Evolutionary conservation across 805 yeast species (phyloP), one percentile per base, ranked within the genome.

Genomic region (Candida sphagnicola): DNA sequence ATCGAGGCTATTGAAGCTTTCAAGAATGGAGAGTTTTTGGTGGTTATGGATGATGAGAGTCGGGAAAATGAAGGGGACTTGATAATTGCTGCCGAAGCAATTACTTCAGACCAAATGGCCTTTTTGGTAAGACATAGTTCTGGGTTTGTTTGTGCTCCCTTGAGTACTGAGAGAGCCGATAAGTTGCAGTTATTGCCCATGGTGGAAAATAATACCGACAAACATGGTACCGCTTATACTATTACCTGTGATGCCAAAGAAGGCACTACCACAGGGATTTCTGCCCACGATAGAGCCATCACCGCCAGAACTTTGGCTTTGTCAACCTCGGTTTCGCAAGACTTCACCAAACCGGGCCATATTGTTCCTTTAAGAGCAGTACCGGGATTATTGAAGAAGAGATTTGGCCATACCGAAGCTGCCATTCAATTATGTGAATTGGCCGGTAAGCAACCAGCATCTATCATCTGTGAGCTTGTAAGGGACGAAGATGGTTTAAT

Each of bases 31-130:
- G 85, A 88, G 59, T 89, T 91, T 54, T 71, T 93, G 34, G 77
- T 93, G 34, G 99, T 93, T n/a, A 85, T 93, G 85, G 99, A 93
- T 61, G 96, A 93, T 57, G 97, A 88, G 61, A 76, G 76, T 56
- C 80, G 99, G 51, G 99, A 93, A 62, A 93, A 93, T 61, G 99
- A 93, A 66, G 99, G 99, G 38, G 99, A 93, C 58, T 72, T 93
- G 54, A 88, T 93, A 50, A 82, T 86, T 35, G 95, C 98, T n/a
- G 99, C 96, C 28, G 79, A 84, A 48, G 70, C 70, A 38, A 71
- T 81, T 48, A 85, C 95, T 29, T 79, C 85, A 32, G 82, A 82
- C 54, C 79, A 89, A 48, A 88, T 93, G 96, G 99, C 98, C 2
- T 93, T 93, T 53, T 66, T 93, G 45, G 95, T 93, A 33, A 81